Evolutionary conservation across 192 early-diverging fungal genomes (phyloP), one percentile per base, ranked within the genome.

Genomic region (Backusella psychrophila): DNA sequence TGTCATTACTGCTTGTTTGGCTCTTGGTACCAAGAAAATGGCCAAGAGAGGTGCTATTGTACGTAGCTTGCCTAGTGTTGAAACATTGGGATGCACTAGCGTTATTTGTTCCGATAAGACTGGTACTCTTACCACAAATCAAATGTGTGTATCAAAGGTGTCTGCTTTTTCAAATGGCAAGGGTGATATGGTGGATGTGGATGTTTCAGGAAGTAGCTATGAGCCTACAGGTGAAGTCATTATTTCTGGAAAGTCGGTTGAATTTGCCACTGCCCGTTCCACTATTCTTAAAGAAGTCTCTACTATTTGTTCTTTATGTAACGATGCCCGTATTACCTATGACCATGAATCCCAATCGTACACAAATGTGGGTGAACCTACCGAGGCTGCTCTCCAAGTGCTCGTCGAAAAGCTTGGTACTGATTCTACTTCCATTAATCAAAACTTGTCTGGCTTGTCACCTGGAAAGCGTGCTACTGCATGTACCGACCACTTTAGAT

Each of bases 81-180:
- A 99, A 88, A 99, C 98, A 1, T 88, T 99, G 42, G 98, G 98
- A 9, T 96, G 97, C 83, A 98, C 97, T 33, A 93, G 91, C 78
- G 94, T 99, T 53, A 98, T 99, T 79, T 99, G 98, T 85, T 97
- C 96, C 9, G 98, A 99, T 89, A 99, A 99, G 88, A 99, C 98
- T 7, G 98, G 98, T 68, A 99, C 98, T 39, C 88, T 99, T 76
- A 99, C 98, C 9, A 98, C 96, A 38, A 98, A 98, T 84, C 94
- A 98, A 83, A 99, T 99, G 98, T 93, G 92, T 70, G 94, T 94
- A 9, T 86, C 93, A 19, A 87, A 87, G 46, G 79, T 89, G 15
- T 42, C 89, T 29, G 67, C 82, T 17, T 86, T 96, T 3, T 85
- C 89, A 63, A 89, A 89, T 69, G 78, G 76, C 21, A 70, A 74